Evolutionary conservation across 2,329 filamentous ascomycete genomes (phyloP), one percentile per base, ranked within the genome.

Genomic region (Cladosporium oxysporum): DNA sequence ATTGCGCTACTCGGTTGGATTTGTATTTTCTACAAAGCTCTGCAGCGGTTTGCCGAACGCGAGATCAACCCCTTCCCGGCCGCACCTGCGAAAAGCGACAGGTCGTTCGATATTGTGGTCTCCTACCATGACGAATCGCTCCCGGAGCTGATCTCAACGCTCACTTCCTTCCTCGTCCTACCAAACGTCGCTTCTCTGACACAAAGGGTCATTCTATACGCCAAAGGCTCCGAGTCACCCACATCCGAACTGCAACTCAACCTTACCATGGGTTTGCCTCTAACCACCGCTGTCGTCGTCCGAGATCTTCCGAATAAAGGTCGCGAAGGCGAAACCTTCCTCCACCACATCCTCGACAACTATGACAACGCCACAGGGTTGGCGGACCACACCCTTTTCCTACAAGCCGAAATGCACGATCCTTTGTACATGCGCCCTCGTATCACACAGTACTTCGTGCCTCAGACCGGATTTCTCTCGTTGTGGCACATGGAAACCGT

Each of bases 371-470:
- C 61, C 18, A 26, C 60, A 12, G 44, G 59, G 26, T 76, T 83
- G 6, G 78, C 81, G 18, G 74, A 73, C 12, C 81, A 83, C 58
- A 83, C 80, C 0, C 67, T 84, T n/a, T 84, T 84, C 73, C 71
- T 84, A 5, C 81, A 83, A 71, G 81, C 81, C 5, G 76, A 78
- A 47, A 70, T 81, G 50, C 76, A 83, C 69, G 80, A 81, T 41
- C 75, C 75, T 31, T 66, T 67, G 33, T 76, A 80, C 53, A 73
- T 82, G 49, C 75, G 75, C 33, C 69, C 75, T 10, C 77, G 79
- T 1, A 69, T 82, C 58, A 67, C 55, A 64, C 69, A 80, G 41
- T 83, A 80, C 67, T 78, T 78, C 59, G 62, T 73, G 49, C 69
- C 77, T 53, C 68, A 76, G 50, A 84, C 82, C 0, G 81, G 82